Evolutionary conservation across 805 yeast genomes (phyloP).

Genomic region (Candida succiphila): DNA sequence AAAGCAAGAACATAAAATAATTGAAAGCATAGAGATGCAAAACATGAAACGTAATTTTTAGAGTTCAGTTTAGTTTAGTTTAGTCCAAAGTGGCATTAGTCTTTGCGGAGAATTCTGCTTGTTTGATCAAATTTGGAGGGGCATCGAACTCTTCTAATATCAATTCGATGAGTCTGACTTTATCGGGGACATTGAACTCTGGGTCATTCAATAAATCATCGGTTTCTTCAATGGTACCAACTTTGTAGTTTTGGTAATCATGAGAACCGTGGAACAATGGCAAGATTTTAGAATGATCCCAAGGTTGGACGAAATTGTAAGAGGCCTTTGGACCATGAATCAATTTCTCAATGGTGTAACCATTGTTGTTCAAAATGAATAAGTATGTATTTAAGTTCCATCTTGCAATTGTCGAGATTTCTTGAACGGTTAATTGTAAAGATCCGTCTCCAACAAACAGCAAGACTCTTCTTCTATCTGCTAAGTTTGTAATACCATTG

Average conservation of each 20-base stretch:
- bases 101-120: conserved; percentile 44
- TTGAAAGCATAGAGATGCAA: background rate
- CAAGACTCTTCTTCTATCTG: conserved; percentile 58
- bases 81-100: conserved; percentile 13
- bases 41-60: too few species aligned
- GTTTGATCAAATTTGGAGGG: conserved; percentile 53
- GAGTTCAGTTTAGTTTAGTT: too few species aligned
- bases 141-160: conserved; percentile 66
- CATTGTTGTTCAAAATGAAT: conserved; percentile 61
- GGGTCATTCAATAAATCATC: conserved; percentile 35
- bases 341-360: conserved; percentile 68
- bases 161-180: conserved; percentile 57
- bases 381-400: conserved; percentile 60
- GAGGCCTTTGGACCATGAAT: conserved; percentile 59
- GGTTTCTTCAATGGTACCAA: conserved; percentile 49
- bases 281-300: conserved; percentile 53
- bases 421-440: conserved; percentile 64
- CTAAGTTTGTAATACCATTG: too few species aligned
- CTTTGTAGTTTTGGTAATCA: conserved; percentile 43
- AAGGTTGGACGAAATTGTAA: conserved; percentile 58
- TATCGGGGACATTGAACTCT: conserved; percentile 43
- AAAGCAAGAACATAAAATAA: background rate
- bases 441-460: conserved; percentile 72
- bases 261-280: conserved; percentile 49
- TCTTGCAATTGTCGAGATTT: conserved; percentile 59